Conservation (phyloP, 371 early-diverging fungal species). For the Syncephalastrum contaminatum region DNA sequence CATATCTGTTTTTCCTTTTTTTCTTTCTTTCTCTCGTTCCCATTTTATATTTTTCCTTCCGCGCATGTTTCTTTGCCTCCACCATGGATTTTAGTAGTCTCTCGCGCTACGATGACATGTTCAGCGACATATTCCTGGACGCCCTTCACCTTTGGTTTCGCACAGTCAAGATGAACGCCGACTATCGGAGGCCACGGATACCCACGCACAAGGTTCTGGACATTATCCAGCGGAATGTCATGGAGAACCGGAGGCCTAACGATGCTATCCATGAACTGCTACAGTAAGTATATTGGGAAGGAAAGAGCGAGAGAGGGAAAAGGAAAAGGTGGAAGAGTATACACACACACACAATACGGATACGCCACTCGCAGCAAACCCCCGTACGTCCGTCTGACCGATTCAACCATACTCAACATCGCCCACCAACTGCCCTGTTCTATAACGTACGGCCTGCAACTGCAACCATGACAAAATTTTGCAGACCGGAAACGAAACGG, state of each 20-base stretch:
- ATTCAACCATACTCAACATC: neutral
- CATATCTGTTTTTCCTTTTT: neutral
- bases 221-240: conserved; percentile 51
- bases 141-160: conserved; percentile 64
- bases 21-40: neutral
- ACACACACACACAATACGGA: no score
- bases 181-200: conserved; percentile 38
- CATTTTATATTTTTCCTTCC: neutral
- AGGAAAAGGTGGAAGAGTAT: no score
- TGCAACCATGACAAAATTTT: no score
- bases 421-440: no score
- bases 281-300: conserved; percentile 13
- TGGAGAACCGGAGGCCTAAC: conserved; percentile 39
- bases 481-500: no score
- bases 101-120: conserved; percentile 69
- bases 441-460: no score
- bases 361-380: no score
- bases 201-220: conserved; percentile 38
- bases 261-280: conserved; percentile 35
- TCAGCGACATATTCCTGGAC: conserved; percentile 69
- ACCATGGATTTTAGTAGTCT: conserved; percentile 54
- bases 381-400: no score
- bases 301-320: no score
- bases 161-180: conserved; percentile 60
- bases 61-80: conserved; percentile 12